These are phyloP conservation scores for Solanum lycopersicoides DNA, from an alignment of 257 asterid species.

Conservation along the genomic window DNA sequence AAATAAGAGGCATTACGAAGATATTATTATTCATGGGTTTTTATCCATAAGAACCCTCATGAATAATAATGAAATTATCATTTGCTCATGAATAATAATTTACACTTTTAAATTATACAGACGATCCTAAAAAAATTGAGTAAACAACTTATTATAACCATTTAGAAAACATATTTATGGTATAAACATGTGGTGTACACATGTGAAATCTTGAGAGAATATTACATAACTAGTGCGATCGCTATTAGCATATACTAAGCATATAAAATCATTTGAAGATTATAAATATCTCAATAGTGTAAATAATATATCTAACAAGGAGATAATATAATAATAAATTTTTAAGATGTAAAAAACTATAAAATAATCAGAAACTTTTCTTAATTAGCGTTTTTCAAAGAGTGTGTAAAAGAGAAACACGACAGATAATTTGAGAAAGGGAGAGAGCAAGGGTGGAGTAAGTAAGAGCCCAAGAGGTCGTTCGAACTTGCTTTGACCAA, in stretches of 20 bases:
- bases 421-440: not conserved
- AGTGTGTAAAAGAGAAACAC: not conserved
- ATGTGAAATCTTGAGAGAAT: not conserved
- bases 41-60: not conserved
- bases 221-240: not conserved
- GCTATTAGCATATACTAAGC: not conserved
- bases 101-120: not conserved
- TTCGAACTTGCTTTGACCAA: rapidly evolving
- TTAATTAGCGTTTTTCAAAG: not conserved
- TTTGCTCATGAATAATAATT: too few species aligned
- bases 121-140: not conserved
- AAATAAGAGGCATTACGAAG: not conserved
- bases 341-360: not conserved
- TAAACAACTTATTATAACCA: not conserved
- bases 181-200: not conserved
- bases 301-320: not conserved
- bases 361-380: not conserved
- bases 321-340: not conserved
- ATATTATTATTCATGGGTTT: not conserved
- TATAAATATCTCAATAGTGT: not conserved
- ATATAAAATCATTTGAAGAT: not conserved
- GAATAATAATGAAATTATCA: too few species aligned
- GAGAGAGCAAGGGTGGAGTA: not conserved
- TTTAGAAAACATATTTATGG: not conserved
- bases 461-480: too few species aligned